Evolutionary conservation across 192 early-diverging fungal species (phyloP).

Genomic region (Chytriomyces sp.): DNA sequence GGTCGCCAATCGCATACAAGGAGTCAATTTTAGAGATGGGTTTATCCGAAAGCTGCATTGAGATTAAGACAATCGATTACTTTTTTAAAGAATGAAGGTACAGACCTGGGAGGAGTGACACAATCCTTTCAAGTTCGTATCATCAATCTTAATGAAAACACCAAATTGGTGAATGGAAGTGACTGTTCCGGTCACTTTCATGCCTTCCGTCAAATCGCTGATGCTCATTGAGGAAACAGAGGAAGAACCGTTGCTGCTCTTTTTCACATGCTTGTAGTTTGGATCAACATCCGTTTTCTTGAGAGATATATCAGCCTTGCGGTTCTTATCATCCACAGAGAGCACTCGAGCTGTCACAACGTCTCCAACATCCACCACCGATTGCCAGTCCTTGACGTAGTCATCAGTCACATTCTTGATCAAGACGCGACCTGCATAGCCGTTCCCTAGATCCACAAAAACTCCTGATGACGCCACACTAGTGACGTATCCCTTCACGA

Average conservation of each 20-base stretch:
- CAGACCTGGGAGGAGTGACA: slow-evolving; percentile 77
- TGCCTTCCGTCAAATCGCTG: slow-evolving; percentile 65
- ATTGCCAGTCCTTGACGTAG: slow-evolving; percentile 84
- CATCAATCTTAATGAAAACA: slow-evolving; percentile 80
- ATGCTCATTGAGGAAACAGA: slow-evolving; percentile 26
- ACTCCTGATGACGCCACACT: slow-evolving; percentile 50
- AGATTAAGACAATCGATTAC: slow-evolving; percentile 1
- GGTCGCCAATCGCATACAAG: slow-evolving; percentile 82
- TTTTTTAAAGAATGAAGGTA: background rate
- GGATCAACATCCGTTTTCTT: slow-evolving; percentile 37
- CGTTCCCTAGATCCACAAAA: slow-evolving; percentile 71
- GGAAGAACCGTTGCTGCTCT: background rate
- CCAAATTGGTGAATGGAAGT: slow-evolving; percentile 74
- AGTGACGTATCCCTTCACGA: slow-evolving; percentile 53
- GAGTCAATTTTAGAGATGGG: slow-evolving; percentile 64
- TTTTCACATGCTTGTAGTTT: slow-evolving; percentile 39
- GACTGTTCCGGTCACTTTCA: slow-evolving; percentile 80
- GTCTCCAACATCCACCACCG: slow-evolving; percentile 68
- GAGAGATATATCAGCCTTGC: slow-evolving; percentile 72
- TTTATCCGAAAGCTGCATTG: slow-evolving; percentile 72
- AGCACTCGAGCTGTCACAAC: slow-evolving; percentile 76
- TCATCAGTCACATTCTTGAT: slow-evolving; percentile 86
- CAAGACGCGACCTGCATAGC: slow-evolving; percentile 73
- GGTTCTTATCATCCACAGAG: slow-evolving; percentile 55
- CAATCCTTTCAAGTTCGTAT: slow-evolving; percentile 74